phyloP scores from a whole-genome alignment of 2,329 filamentous ascomycete genomes.

The Fusarium sp. region DNA sequence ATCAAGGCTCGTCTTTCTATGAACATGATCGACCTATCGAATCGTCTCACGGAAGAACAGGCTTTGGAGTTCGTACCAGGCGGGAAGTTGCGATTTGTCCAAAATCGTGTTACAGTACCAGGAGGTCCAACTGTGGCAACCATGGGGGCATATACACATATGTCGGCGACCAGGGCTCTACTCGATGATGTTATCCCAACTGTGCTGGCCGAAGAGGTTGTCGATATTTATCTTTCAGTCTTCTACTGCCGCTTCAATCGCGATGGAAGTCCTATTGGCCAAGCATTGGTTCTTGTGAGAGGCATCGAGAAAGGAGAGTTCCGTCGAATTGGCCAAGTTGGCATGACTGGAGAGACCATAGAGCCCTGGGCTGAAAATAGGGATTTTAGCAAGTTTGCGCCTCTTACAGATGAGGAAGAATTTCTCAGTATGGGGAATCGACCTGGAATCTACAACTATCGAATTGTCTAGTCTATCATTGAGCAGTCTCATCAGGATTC shows the following conservation, averaged over 20 bases:
- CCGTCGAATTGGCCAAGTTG: slow-evolving; percentile 23
- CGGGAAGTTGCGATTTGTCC: slow-evolving; percentile 19
- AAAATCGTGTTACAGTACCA: slow-evolving; percentile 1
- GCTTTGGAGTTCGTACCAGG: slow-evolving; percentile 32
- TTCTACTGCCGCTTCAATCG: slow-evolving; percentile 9
- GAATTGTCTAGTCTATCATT: slow-evolving; percentile 19
- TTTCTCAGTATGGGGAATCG: slow-evolving; percentile 9
- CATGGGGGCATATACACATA: not conserved
- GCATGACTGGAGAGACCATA: not conserved
- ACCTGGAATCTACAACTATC: slow-evolving; percentile 19
- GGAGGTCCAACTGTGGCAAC: not conserved
- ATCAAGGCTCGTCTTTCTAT: slow-evolving; percentile 26
- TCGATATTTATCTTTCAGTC: slow-evolving; percentile 19
- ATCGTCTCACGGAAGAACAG: slow-evolving; percentile 18
- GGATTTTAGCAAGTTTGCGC: slow-evolving; percentile 19
- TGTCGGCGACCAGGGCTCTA: not conserved
- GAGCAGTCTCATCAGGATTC: not conserved
- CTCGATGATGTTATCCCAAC: slow-evolving; percentile 12
- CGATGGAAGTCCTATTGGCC: not conserved
- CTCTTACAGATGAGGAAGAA: slow-evolving; percentile 16
- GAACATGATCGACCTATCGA: slow-evolving; percentile 17
- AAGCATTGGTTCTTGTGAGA: slow-evolving; percentile 20
- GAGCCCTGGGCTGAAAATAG: not conserved
- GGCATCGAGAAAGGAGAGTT: slow-evolving; percentile 23
- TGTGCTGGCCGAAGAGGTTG: not conserved